Evolutionary conservation across 345 rosid species (phyloP).

Genomic region (Hirschfeldia incana): DNA sequence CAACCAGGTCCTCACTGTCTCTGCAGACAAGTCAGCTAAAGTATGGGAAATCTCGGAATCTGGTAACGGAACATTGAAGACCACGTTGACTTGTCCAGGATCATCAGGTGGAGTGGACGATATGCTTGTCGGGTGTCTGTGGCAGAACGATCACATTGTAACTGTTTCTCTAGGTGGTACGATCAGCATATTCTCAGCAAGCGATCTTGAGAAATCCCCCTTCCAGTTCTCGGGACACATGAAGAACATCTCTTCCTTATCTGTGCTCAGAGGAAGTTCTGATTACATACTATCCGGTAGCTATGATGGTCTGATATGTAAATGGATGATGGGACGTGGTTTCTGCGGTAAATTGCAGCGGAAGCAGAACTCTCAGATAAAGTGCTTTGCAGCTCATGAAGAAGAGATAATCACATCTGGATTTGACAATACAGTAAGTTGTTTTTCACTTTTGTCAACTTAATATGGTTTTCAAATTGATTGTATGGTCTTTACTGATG

Average conservation of each 20-base stretch:
- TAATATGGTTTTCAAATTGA: neutral
- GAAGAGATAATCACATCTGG: conserved; percentile 89
- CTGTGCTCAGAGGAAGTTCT: conserved; percentile 62
- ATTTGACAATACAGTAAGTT: conserved; percentile 82
- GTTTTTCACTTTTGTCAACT: conserved; percentile 15
- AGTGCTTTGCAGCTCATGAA: conserved; percentile 78
- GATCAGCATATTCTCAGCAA: conserved; percentile 69
- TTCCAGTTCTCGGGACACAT: conserved; percentile 76
- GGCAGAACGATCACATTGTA: conserved; percentile 88
- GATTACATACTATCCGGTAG: conserved; percentile 71
- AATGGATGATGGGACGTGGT: conserved; percentile 92
- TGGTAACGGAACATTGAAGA: conserved; percentile 66
- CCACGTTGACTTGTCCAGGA: conserved; percentile 65
- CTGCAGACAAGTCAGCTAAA: conserved; percentile 98
- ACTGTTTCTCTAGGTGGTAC: conserved; percentile 92
- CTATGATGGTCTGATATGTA: conserved; percentile 87
- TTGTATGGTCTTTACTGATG: neutral
- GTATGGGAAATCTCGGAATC: conserved; percentile 83
- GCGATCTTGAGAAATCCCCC: conserved; percentile 75
- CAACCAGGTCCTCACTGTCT: conserved; percentile 75
- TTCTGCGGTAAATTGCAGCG: conserved; percentile 71
- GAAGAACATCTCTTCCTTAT: conserved; percentile 78
- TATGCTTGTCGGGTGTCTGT: conserved; percentile 94
- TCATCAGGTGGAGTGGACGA: conserved; percentile 84
- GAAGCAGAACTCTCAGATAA: conserved; percentile 77